Evolutionary conservation across 768 basidiomycete species (phyloP), one percentile per base, ranked within the genome.

Genomic region (Lentinula raphanica): DNA sequence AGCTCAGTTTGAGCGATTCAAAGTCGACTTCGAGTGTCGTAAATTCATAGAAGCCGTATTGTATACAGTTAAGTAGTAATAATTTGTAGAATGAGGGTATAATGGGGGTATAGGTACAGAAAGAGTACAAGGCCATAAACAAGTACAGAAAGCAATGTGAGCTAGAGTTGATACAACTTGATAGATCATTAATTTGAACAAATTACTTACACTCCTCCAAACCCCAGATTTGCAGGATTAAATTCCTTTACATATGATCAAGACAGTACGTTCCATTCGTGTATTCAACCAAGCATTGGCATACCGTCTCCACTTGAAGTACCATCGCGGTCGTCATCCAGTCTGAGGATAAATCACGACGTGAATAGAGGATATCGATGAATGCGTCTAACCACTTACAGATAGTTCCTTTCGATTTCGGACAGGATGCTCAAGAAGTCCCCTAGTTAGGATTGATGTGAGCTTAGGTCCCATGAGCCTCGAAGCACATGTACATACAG

Each of bases 341-440:
- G 74, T 69, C 85, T 85, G 61, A 27, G 58, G 29, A 54, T 49
- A 55, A 58, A 55, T 21, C 32, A 51, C 59, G 62, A 66, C 59
- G 21, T 38, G 9, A 21, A 15, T n/a, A 15, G 58, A 56, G 57
- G 36, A 58, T 23, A 58, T 35, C 9, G 53, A 25, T 49, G 40
- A 62, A 23, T 55, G 39, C 42, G n/a, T 32, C 3, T 11, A 32
- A 32, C 3, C 49, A 80, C 82, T 67, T 64, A 89, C 87, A 91
- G 72, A 77, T 95, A 95, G 71, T 94, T 91, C 61, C 88, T 78
- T 67, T 95, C 94, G 64, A 96, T 94, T 74, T 95, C 94, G 36
- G 88, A 91, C 44, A 96, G 71, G 62, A 96, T 94, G 53, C 88
- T 91, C 27, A 95, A 74, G 73, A 96, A 96, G 74, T 95, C 93